Base-by-base conservation (phyloP, 176 grass and related monocot genomes). In the Hordeum marinum region DNA sequence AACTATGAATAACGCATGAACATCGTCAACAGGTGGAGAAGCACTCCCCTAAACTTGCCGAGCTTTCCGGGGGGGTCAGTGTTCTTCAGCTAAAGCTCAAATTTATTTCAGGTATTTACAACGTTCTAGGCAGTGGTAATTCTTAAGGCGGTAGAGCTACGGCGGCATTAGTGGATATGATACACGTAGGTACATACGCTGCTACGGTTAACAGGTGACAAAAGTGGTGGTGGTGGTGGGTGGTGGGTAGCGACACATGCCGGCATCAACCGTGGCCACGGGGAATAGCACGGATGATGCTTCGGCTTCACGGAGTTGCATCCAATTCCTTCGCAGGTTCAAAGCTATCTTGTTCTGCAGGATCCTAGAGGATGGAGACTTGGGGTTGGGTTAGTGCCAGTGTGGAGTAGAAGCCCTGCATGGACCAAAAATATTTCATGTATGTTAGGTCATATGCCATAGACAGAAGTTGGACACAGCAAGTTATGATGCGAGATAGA, bases 101-200 rank as follows among this genome's bases (percentile, higher is more conserved):
- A 39, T 86, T 90, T 75, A 87, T 90, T 90, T 79, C 27, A 87
- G 84, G 89, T 84, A 87, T 80, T 76, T 87, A 90, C 89, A 90
- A 67, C 23, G 36, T 87, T 60, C 75, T 80, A 84, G 8, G 78
- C 63, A 84, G 75, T 21, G 3, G 78, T 76, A 84, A 80, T 21
- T 55, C 61, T 31, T 50, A 52, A 41, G 18, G 20, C 9, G 9
- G 9, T 11, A 34, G 23, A 23, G 36, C 81, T 71, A 84, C 27
- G 23, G 9, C 54, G 23, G 12, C 63, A 87, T 91, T 87, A 80
- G 81, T 84, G 39, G 70, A 76, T 84, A 87, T 80, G 61, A 42
- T 88, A 88, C 90, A 85, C 7, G 43, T 82, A 41, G 82, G 61
- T 85, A 88, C 82, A 68, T 34, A 85, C 25, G 58, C 37, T 82